Base-by-base conservation (phyloP, 2,329 filamentous ascomycete species). In the Whalleya microplaca region DNA sequence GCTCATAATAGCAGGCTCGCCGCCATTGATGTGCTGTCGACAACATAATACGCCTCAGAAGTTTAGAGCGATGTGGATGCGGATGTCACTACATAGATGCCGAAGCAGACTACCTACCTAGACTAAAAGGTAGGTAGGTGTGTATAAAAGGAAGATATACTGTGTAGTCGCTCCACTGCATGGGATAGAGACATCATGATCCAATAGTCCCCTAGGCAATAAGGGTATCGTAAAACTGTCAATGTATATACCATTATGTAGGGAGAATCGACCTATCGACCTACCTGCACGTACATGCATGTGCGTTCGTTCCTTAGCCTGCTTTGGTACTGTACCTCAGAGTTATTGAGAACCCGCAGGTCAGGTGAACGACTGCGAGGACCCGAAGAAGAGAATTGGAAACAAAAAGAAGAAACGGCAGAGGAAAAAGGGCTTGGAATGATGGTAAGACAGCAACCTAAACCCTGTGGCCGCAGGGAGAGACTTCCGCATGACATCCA, bases 11-110 rank as follows among this genome's bases (percentile, higher is more conserved):
- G n/a, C n/a, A n/a, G n/a, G n/a, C n/a, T 51, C 20, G 49, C 29
- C 23, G 53, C 47, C 45, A 27, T 53, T 58, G 50, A 63, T 63
- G 60, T 63, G 60, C 58, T 63, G 58, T 53, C 45, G 47, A 48
- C 40, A 53, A 56, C 54, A 27, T 56, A 52, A 51, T 62, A 60
- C 27, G 45, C 18, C 55, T 58, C 27, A 5, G 12, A 6, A 16
- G 9, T 37, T 37, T 12, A 37, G 32, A 37, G 32, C 6, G 32
- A 37, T 37, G 32, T 37, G 23, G 23, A 27, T 9, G 32, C 14
- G 32, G 10, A 37, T 6, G 10, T 37, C 14, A 12, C 23, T 27
- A 27, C 23, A 27, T 4, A 4, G 5, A 3, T 37, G 10, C 32
- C 32, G 10, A 16, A 14, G 32, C 32, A 37, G 32, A 6, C 3